Base-by-base conservation (phyloP, 78 protist species). In the Pelomyxa schiedti region DNA sequence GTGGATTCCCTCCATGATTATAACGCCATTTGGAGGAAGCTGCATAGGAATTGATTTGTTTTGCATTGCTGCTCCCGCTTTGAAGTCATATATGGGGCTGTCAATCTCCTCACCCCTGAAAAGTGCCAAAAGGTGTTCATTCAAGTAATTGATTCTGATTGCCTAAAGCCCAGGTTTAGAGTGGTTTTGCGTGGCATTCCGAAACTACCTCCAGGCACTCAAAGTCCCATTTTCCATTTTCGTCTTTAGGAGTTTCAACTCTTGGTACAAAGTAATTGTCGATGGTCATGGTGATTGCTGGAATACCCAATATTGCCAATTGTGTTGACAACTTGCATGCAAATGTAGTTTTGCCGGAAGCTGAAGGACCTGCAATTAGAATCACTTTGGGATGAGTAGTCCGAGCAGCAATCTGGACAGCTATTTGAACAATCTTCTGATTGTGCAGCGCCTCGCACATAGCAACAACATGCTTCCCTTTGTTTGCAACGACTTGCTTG, bases 291-390 rank as follows among this genome's bases (percentile, higher is more conserved):
- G 16, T 3, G 22, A 74, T 39, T 7, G 88, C 80, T 0, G 30
- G 8, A 26, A 32, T 1, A 8, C 88, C 88, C 8, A 7, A 1
- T 3, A 42, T 1, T 16, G 41, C 72, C 26, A 84, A 43, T 24
- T 69, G 76, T 39, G 69, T 73, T 47, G 39, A 22, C 26, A 84
- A 65, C 3, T 22, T 39, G 9, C 4, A 40, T 28, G 86, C 76
- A 35, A 84, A 84, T 1, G 88, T 84, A n/a, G 86, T 84, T 16
- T 83, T 83, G 5, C 87, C 88, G 28, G 73, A 42, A n/a, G 82
- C 42, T n/a, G 77, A 68, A 4, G 88, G 88, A 28, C 88, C 88
- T 26, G 79, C 79, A 29, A 84, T 84, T 9, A 67, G 42, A 9
- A 67, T 16, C 42, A 67, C 16, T 16, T 16, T 16, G 32, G 16